Percentiles rank a stretch among this genome's conserved stretches.
phyloP scores from a whole-genome alignment of 345 rosid genomes.

The Rhizophora mangle region DNA sequence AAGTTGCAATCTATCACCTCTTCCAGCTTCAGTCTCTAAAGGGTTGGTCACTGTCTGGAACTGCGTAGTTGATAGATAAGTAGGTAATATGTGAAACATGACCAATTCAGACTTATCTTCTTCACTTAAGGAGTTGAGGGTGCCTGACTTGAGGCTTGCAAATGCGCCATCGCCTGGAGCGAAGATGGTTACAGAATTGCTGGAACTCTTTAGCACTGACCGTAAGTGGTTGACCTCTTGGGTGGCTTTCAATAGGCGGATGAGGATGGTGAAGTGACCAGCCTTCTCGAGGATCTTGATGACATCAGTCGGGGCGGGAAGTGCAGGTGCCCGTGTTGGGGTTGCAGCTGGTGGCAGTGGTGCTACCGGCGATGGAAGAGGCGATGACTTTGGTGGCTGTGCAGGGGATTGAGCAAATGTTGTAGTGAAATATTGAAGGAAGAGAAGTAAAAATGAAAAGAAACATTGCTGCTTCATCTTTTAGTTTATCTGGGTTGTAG shows the following conservation, averaged over 20 bases:
- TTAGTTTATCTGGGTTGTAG: background rate
- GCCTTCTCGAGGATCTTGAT: conserved; percentile 23
- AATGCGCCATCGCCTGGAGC: conserved; percentile 22
- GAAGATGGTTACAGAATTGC: conserved; percentile 15
- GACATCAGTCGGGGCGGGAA: conserved; percentile 20
- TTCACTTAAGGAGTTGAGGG: conserved; percentile 10
- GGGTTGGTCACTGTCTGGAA: conserved; percentile 15
- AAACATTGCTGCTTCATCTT: conserved; percentile 5
- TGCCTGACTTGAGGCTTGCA: conserved; percentile 15
- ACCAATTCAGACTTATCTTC: conserved; percentile 10
- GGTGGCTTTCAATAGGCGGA: conserved; percentile 20
- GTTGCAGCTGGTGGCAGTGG: background rate
- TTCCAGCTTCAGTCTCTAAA: conserved; percentile 7
- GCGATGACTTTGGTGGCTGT: background rate
- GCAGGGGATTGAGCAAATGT: conserved; percentile 13
- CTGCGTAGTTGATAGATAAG: background rate
- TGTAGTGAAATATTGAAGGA: conserved; percentile 14
- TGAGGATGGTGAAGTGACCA: conserved; percentile 15
- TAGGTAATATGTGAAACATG: conserved; percentile 5
- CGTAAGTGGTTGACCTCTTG: conserved; percentile 16
- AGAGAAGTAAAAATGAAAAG: background rate
- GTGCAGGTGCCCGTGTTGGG: background rate
- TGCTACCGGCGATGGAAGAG: background rate
- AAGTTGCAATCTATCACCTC: background rate
- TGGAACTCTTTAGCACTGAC: conserved; percentile 12